These are phyloP conservation scores for Suhomyces chickasaworum DNA, from an alignment of 1,139 yeast genomes.

Conservation along the genomic window DNA sequence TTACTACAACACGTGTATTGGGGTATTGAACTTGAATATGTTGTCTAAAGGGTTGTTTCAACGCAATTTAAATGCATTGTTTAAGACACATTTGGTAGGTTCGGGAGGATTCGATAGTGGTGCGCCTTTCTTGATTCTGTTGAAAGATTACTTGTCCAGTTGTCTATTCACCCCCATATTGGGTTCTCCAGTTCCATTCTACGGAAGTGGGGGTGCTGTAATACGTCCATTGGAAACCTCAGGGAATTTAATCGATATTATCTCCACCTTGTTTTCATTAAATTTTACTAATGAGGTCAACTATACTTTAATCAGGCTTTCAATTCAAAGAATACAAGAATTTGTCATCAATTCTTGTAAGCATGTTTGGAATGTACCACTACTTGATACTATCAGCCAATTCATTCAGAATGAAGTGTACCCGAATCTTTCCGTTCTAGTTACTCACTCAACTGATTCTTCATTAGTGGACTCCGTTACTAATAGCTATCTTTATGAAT, in stretches of 20 bases:
- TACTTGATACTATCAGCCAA: slow-evolving; percentile 36
- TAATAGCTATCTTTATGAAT: slow-evolving; percentile 28
- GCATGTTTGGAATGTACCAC: slow-evolving; percentile 44
- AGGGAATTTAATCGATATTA: slow-evolving; percentile 16
- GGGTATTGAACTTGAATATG: slow-evolving; percentile 25
- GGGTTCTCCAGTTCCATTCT: not conserved
- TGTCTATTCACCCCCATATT: slow-evolving; percentile 11
- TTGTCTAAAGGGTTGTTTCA: slow-evolving; percentile 25
- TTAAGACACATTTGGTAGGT: slow-evolving; percentile 21
- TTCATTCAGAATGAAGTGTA: slow-evolving; percentile 44
- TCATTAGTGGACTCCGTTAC: slow-evolving; percentile 18
- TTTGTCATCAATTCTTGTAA: slow-evolving; percentile 40
- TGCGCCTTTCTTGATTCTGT: slow-evolving; percentile 9
- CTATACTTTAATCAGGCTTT: slow-evolving; percentile 41
- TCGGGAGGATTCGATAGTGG: not conserved
- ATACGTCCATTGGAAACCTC: slow-evolving; percentile 2
- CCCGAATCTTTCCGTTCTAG: slow-evolving; percentile 37
- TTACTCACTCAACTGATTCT: slow-evolving; percentile 23
- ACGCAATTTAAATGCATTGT: slow-evolving; percentile 31
- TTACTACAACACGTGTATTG: slow-evolving; percentile 22
- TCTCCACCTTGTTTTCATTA: slow-evolving; percentile 26
- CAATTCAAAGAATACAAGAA: slow-evolving; percentile 41
- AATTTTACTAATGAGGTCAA: slow-evolving; percentile 38
- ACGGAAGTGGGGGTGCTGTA: not conserved
- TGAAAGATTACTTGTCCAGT: slow-evolving; percentile 14